phyloP scores from a whole-genome alignment of 2,329 filamentous ascomycete species.

The Gnomoniopsis sp. region DNA sequence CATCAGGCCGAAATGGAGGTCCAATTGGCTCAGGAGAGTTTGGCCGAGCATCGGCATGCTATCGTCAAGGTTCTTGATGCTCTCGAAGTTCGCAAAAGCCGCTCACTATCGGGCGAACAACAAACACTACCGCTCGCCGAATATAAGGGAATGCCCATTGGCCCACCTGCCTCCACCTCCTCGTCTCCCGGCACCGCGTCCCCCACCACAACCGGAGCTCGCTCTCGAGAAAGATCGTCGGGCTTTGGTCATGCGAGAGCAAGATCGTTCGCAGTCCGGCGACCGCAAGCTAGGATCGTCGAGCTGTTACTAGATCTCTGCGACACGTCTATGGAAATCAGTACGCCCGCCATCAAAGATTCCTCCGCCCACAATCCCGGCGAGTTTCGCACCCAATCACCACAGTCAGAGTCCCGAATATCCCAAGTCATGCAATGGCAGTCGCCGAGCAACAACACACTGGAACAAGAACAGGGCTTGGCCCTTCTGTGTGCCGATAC shows the following conservation, averaged over 20 bases:
- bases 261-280: conserved; percentile 85
- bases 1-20: conserved; percentile 97
- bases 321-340: conserved; percentile 93
- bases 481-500: conserved; percentile 87
- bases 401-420: conserved; percentile 91
- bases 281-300: conserved; percentile 88
- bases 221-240: conserved; percentile 66
- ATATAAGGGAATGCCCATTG: conserved; percentile 85
- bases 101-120: conserved; percentile 55
- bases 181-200: conserved; percentile 71
- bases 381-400: conserved; percentile 88
- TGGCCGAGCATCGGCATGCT: conserved; percentile 87
- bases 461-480: conserved; percentile 91
- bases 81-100: conserved; percentile 73
- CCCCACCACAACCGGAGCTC: conserved; percentile 66
- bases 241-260: conserved; percentile 77
- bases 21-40: conserved; percentile 87
- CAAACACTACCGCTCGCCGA: conserved; percentile 60
- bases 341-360: conserved; percentile 89
- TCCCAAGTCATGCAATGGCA: conserved; percentile 96
- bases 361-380: conserved; percentile 62
- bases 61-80: conserved; percentile 96
- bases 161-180: conserved; percentile 66
- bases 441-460: conserved; percentile 82
- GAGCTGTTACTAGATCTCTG: conserved; percentile 93